phyloP scores from a whole-genome alignment of 768 basidiomycete genomes.

The Neoboletus brunneissimus region DNA sequence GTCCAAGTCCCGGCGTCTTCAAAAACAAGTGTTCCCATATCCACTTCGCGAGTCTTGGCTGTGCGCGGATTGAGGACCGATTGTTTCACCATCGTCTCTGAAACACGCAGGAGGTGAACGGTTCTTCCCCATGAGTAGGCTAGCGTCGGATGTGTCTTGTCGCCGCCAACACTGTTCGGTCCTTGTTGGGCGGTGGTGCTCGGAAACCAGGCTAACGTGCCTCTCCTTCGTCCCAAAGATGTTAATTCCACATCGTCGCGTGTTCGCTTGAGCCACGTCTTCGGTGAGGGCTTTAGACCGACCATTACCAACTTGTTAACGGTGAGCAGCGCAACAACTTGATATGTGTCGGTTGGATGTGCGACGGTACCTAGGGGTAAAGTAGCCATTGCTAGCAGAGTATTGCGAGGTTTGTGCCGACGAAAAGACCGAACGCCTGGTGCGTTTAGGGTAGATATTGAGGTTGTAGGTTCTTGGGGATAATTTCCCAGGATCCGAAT shows the following conservation, averaged over 20 bases:
- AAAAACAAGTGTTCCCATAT: slow-evolving; percentile 64
- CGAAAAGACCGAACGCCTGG: slow-evolving; percentile 33
- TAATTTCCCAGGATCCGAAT: slow-evolving; percentile 93
- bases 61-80: slow-evolving; percentile 50
- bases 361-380: slow-evolving; percentile 74
- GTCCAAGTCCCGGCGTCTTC: slow-evolving; percentile 59
- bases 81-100: slow-evolving; percentile 56
- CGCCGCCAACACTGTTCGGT: slow-evolving; percentile 13
- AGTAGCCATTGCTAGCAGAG: slow-evolving; percentile 75
- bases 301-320: slow-evolving; percentile 90
- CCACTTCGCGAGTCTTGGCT: slow-evolving; percentile 56
- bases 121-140: slow-evolving; percentile 83
- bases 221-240: slow-evolving; percentile 51
- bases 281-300: slow-evolving; percentile 85
- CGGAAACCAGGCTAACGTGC: slow-evolving; percentile 81
- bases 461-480: slow-evolving; percentile 44
- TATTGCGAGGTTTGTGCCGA: slow-evolving; percentile 54
- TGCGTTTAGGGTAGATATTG: slow-evolving; percentile 16
- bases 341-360: slow-evolving; percentile 76
- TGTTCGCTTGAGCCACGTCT: slow-evolving; percentile 84
- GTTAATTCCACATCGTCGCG: slow-evolving; percentile 47
- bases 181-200: slow-evolving; percentile 40
- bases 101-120: slow-evolving; percentile 63
- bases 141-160: slow-evolving; percentile 56
- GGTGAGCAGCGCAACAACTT: slow-evolving; percentile 83